Evolutionary conservation across 306 rosid species (phyloP).

Genomic region (Benincasa hispida): DNA sequence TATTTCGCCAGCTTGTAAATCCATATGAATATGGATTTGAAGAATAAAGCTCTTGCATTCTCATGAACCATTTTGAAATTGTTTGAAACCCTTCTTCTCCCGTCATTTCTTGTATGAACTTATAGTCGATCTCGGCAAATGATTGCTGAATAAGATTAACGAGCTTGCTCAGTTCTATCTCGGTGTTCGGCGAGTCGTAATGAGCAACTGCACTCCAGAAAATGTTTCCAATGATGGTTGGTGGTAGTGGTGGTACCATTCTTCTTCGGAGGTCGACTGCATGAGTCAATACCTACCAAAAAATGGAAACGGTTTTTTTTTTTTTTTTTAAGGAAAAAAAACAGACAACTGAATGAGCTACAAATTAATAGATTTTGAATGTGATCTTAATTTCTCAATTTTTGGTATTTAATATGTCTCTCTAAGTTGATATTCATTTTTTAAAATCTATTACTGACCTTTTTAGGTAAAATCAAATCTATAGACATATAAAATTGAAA

Average conservation of each 20-base stretch:
- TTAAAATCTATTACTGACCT: too few species aligned
- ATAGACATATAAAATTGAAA: too few species aligned
- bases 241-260: conserved; percentile 1
- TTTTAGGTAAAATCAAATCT: too few species aligned
- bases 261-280: conserved; percentile 7
- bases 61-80: neutral
- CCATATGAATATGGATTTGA: neutral
- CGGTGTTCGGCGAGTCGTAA: neutral
- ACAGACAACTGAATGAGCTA: too few species aligned
- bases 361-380: too few species aligned
- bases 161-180: neutral
- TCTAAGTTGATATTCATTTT: too few species aligned
- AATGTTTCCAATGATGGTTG: conserved; percentile 5
- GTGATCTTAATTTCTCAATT: too few species aligned
- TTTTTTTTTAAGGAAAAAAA: too few species aligned
- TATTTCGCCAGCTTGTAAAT: conserved; percentile 4
- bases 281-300: conserved; percentile 1
- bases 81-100: conserved; percentile 3
- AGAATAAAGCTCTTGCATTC: neutral
- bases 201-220: neutral
- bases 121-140: neutral
- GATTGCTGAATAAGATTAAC: neutral
- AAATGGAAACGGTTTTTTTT: neutral
- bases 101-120: neutral
- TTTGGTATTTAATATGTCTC: too few species aligned